Percentiles rank a stretch among this genome's conserved stretches.
phyloP scores from a whole-genome alignment of 345 rosid species.

The Melaleuca quinquenervia region DNA sequence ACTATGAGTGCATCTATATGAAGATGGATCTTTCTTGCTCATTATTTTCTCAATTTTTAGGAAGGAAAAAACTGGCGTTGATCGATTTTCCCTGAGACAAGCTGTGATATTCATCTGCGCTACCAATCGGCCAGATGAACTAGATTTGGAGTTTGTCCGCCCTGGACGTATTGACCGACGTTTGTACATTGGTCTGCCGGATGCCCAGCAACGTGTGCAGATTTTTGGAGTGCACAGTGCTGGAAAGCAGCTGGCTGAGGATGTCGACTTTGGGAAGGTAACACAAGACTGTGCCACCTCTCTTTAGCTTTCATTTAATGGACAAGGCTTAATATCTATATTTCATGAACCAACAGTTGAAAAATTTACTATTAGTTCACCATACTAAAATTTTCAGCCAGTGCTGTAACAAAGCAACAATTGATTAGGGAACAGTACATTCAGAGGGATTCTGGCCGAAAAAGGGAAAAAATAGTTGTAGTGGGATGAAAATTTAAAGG shows the following conservation, averaged over 20 bases:
- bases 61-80: constrained; percentile 81
- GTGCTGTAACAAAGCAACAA: background rate
- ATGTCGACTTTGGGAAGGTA: constrained; percentile 77
- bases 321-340: background rate
- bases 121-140: constrained; percentile 93
- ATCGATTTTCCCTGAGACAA: constrained; percentile 85
- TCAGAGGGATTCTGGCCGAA: background rate
- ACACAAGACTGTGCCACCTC: background rate
- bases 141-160: constrained; percentile 91
- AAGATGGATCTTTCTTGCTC: background rate
- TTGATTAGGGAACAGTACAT: background rate
- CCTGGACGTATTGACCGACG: constrained; percentile 93
- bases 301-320: background rate
- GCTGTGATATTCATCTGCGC: constrained; percentile 99
- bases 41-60: constrained; percentile 10
- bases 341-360: background rate
- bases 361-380: background rate
- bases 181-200: constrained; percentile 87
- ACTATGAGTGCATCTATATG: background rate
- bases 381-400: background rate
- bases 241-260: constrained; percentile 75
- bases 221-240: constrained; percentile 88
- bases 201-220: constrained; percentile 83
- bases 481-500: background rate
- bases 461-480: background rate